Evolutionary conservation across 768 basidiomycete genomes (phyloP).

Genomic region (Pluteus cervinus): DNA sequence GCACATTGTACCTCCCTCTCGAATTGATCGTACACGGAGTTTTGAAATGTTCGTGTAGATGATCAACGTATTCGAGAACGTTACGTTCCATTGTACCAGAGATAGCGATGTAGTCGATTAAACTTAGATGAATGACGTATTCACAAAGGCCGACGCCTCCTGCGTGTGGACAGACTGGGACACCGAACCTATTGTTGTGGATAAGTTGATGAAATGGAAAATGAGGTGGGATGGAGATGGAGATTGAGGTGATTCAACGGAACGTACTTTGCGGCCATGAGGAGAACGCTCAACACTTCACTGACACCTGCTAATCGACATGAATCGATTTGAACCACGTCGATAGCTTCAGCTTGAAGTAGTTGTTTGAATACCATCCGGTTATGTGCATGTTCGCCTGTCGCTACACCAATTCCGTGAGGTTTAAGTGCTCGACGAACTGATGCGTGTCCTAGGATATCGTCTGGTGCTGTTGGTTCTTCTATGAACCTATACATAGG

Average conservation of each 20-base stretch:
- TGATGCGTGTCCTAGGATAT: constrained; percentile 79
- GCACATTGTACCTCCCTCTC: constrained; percentile 85
- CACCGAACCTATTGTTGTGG: constrained; percentile 52
- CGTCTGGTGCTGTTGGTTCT: constrained; percentile 90
- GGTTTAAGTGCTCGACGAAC: constrained; percentile 75
- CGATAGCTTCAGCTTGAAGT: constrained; percentile 85
- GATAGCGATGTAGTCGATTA: constrained; percentile 91
- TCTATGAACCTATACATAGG: constrained; percentile 81
- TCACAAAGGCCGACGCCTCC: constrained; percentile 93
- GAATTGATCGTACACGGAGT: constrained; percentile 85
- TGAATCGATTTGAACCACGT: constrained; percentile 93
- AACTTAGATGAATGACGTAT: constrained; percentile 82
- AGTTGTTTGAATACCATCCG: constrained; percentile 95
- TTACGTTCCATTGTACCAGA: constrained; percentile 93
- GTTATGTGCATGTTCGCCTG: constrained; percentile 94
- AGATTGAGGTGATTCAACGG: constrained; percentile 3
- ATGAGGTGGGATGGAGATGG: background rate
- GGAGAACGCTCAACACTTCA: constrained; percentile 83
- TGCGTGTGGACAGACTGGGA: constrained; percentile 89
- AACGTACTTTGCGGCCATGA: constrained; percentile 83
- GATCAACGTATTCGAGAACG: constrained; percentile 86
- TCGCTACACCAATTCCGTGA: constrained; percentile 83
- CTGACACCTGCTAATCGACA: constrained; percentile 92
- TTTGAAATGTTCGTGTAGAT: constrained; percentile 91
- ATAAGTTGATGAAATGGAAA: background rate